phyloP scores from a whole-genome alignment of 2,329 filamentous ascomycete genomes.

The Ophiosphaerella herpotricha region DNA sequence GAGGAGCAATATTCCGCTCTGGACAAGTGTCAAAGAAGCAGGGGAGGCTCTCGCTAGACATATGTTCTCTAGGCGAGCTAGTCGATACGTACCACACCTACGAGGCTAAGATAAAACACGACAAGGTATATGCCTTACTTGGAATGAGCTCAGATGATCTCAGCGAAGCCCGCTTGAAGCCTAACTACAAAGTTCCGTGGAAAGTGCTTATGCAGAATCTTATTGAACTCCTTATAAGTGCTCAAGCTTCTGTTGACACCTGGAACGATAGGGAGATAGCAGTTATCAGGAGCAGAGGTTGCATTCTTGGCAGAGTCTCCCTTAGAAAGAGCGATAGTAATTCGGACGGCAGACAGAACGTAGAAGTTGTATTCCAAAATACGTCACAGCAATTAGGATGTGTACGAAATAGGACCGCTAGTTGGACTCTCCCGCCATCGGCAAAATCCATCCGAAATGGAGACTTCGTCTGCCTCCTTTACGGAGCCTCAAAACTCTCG shows the following conservation, averaged over 20 bases:
- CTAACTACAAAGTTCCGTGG: conserved; percentile 8
- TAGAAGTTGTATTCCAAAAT: neutral
- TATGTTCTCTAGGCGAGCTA: conserved; percentile 11
- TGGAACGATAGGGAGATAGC: conserved; percentile 2
- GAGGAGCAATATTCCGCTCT: conserved; percentile 12
- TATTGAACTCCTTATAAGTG: conserved; percentile 1
- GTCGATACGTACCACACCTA: conserved; percentile 15
- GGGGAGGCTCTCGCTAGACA: neutral
- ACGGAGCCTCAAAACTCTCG: conserved; percentile 5
- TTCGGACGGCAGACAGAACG: conserved; percentile 7
- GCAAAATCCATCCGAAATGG: conserved; percentile 7
- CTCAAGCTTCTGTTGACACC: conserved; percentile 4
- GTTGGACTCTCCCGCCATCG: conserved; percentile 3
- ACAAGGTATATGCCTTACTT: conserved; percentile 19
- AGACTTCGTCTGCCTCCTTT: conserved; percentile 9
- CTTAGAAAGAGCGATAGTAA: neutral
- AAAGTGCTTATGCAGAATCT: conserved; percentile 5
- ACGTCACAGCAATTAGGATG: conserved; percentile 3
- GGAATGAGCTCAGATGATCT: conserved; percentile 9
- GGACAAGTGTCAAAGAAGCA: neutral
- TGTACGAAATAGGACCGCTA: neutral
- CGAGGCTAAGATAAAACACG: conserved; percentile 7
- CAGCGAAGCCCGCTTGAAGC: neutral
- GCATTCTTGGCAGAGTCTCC: too few relatives aligned
- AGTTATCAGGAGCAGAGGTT: neutral